Evolutionary conservation across 2,329 filamentous ascomycete species (phyloP).

Genomic region (Aureobasidium sp.): DNA sequence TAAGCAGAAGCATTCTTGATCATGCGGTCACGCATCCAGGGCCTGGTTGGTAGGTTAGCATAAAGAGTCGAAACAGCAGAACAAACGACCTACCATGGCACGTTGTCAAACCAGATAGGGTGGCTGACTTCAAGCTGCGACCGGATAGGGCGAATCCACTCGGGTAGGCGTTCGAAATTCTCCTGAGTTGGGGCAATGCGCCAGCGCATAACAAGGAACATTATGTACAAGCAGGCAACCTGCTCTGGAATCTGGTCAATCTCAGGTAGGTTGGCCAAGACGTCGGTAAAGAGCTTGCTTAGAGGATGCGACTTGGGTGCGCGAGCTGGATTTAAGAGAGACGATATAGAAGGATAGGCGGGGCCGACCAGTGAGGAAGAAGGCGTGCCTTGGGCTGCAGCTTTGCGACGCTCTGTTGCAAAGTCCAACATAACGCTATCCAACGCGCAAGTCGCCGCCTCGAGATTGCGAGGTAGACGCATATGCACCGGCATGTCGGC

Average conservation of each 20-base stretch:
- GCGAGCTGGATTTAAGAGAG: slow-evolving; percentile 64
- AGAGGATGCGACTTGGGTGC: slow-evolving; percentile 60
- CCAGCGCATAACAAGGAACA: slow-evolving; percentile 82
- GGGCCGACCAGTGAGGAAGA: slow-evolving; percentile 64
- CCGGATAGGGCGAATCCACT: slow-evolving; percentile 61
- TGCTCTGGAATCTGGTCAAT: slow-evolving; percentile 68
- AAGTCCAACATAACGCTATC: slow-evolving; percentile 78
- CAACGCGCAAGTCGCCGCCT: slow-evolving; percentile 64
- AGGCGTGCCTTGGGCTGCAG: slow-evolving; percentile 58
- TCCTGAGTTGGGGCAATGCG: slow-evolving; percentile 70
- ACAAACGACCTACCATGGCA: slow-evolving; percentile 55
- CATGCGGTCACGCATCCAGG: slow-evolving; percentile 64
- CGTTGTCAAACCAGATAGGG: slow-evolving; percentile 73
- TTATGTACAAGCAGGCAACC: slow-evolving; percentile 72
- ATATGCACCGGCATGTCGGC: slow-evolving; percentile 27
- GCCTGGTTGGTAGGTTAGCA: slow-evolving; percentile 35
- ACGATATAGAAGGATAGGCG: slow-evolving; percentile 70
- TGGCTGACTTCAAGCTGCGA: slow-evolving; percentile 63
- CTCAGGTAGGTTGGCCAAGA: slow-evolving; percentile 75
- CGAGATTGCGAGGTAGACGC: slow-evolving; percentile 44
- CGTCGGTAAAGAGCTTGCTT: slow-evolving; percentile 79
- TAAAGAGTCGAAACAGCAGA: background rate
- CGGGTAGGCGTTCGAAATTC: slow-evolving; percentile 70
- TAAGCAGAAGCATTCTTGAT: slow-evolving; percentile 48
- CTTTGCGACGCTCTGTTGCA: slow-evolving; percentile 60